Evolutionary conservation across 2,329 filamentous ascomycete genomes (phyloP).

Genomic region (Hansfordia pulvinata): DNA sequence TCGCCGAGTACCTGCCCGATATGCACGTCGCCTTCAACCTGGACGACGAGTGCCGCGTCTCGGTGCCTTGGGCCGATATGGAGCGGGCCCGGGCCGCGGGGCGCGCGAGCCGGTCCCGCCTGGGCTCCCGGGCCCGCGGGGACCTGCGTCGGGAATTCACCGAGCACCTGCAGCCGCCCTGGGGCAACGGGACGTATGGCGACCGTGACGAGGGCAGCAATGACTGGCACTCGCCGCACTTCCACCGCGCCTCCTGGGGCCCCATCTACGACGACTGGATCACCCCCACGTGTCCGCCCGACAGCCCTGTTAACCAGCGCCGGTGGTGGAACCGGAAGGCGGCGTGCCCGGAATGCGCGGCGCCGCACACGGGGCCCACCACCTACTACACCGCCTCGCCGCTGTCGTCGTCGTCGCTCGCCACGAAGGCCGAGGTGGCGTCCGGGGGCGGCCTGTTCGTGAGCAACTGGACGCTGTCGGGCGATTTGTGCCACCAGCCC

Average conservation of each 20-base stretch:
- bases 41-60: slow-evolving; percentile 33
- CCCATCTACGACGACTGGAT: slow-evolving; percentile 22
- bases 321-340: slow-evolving; percentile 25
- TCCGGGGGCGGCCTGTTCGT: slow-evolving; percentile 28
- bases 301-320: slow-evolving; percentile 25
- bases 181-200: slow-evolving; percentile 10
- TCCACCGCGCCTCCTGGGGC: slow-evolving; percentile 11
- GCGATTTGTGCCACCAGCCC: slow-evolving; percentile 36
- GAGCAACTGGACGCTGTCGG: slow-evolving; percentile 23
- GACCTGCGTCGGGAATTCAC: slow-evolving; percentile 9
- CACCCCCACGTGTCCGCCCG: slow-evolving; percentile 27
- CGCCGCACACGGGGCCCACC: slow-evolving; percentile 22
- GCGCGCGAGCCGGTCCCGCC: slow-evolving; percentile 7
- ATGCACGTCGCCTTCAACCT: slow-evolving; percentile 39
- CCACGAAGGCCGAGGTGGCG: too few species aligned
- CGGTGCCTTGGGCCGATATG: slow-evolving; percentile 27
- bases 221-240: slow-evolving; percentile 10
- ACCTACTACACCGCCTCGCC: too few species aligned
- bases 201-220: slow-evolving; percentile 11
- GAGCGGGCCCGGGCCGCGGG: slow-evolving; percentile 18
- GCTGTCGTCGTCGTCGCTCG: too few species aligned
- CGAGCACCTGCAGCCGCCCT: slow-evolving; percentile 8
- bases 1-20: slow-evolving; percentile 30
- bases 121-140: slow-evolving; percentile 14
- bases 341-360: slow-evolving; percentile 17